A percentile compares a stretch with the other conserved stretches of the same genome.
Conservation (phyloP, 2,329 filamentous ascomycete species). For the Penicillium sp. region DNA sequence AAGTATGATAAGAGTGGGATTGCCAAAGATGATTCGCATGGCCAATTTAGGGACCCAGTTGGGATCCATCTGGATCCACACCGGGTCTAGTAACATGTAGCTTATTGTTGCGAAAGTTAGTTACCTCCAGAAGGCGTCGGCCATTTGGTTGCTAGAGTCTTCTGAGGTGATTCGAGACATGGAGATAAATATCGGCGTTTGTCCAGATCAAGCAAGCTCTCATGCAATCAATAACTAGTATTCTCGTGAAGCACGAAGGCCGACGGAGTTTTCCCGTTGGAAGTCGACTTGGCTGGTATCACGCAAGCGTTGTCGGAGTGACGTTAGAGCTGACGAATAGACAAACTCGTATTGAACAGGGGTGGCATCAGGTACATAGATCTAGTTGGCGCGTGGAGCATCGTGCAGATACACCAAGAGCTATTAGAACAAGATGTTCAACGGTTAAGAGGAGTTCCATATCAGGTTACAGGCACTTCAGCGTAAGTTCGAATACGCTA, state of each 20-base stretch:
- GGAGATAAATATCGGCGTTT: not conserved
- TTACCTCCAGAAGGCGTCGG: not conserved
- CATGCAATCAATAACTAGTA: not conserved
- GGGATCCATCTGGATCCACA: not conserved
- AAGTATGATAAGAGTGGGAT: not conserved
- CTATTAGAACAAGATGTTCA: too few species aligned
- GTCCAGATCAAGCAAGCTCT: not conserved
- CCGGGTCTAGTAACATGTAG: not conserved
- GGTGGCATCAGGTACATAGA: not conserved
- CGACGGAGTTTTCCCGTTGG: not conserved
- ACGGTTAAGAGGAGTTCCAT: too few species aligned
- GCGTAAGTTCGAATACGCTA: too few species aligned
- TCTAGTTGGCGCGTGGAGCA: too few species aligned
- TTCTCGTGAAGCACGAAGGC: not conserved
- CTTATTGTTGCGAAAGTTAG: not conserved
- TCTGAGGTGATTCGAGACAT: not conserved
- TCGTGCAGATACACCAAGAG: too few species aligned
- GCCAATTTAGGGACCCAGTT: conserved; percentile 1
- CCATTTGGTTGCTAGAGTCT: not conserved
- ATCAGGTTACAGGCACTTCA: too few species aligned
- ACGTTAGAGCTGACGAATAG: conserved; percentile 23
- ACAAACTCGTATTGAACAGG: not conserved
- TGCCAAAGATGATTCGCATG: not conserved
- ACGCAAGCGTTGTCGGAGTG: conserved; percentile 27
- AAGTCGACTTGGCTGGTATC: conserved; percentile 16